Conservation (phyloP, 176 grass and related monocot species). For the Juncus inflexus region DNA sequence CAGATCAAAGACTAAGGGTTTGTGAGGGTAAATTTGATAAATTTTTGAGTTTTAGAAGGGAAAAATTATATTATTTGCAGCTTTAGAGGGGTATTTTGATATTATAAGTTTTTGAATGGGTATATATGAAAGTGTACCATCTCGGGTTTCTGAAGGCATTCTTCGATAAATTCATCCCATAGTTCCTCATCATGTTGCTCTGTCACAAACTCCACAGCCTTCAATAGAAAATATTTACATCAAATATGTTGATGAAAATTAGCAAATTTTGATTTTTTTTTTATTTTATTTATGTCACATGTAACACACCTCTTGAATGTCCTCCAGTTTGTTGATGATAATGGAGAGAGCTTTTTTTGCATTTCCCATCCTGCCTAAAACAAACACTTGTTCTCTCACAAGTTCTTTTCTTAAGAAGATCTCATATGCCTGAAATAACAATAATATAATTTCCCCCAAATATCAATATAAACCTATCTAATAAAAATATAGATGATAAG, state of each 20-base stretch:
- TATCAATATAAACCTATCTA: not conserved
- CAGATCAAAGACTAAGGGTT: not conserved
- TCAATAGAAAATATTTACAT: conserved; percentile 25
- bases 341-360: conserved; percentile 88
- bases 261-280: not conserved
- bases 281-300: not conserved
- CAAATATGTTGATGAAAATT: conserved; percentile 6
- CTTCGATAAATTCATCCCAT: conserved; percentile 88
- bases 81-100: too few species aligned
- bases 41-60: too few species aligned
- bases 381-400: conserved; percentile 79
- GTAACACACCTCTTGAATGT: conserved; percentile 69
- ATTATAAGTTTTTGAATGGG: not conserved
- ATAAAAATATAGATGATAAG: not conserved
- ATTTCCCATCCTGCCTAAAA: conserved; percentile 97
- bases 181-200: conserved; percentile 92
- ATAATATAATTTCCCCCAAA: conserved; percentile 24
- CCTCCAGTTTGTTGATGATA: conserved; percentile 90
- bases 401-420: conserved; percentile 62
- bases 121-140: conserved; percentile 55
- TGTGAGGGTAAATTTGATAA: too few species aligned
- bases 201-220: conserved; percentile 97
- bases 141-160: conserved; percentile 85
- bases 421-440: conserved; percentile 84
- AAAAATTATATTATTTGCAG: too few species aligned